These are phyloP conservation scores for Plasmodium vivax DNA, from an alignment of 169 alveolate species.

Conservation along the genomic window DNA sequence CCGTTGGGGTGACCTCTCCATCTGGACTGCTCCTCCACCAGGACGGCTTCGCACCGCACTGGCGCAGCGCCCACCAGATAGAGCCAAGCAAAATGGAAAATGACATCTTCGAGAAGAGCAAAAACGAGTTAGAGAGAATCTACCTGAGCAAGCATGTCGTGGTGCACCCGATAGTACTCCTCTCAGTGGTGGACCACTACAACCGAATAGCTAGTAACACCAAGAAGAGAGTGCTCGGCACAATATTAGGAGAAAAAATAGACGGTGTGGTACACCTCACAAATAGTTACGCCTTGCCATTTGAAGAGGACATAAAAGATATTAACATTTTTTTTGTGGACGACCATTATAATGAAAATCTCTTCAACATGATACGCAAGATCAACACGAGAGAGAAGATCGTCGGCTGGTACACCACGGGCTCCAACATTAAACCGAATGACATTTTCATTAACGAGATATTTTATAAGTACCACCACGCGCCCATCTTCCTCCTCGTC, in stretches of 20 bases:
- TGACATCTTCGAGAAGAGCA: slow-evolving; percentile 75
- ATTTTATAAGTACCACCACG: slow-evolving; percentile 93
- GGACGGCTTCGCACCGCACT: too few relatives aligned
- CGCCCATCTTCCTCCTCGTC: slow-evolving; percentile 95
- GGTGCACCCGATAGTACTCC: slow-evolving; percentile 96
- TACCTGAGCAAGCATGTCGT: slow-evolving; percentile 84
- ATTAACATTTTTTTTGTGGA: slow-evolving; percentile 98
- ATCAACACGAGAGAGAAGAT: slow-evolving; percentile 96
- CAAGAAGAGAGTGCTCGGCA: slow-evolving; percentile 98
- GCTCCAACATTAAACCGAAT: slow-evolving; percentile 96
- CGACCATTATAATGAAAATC: slow-evolving; percentile 96
- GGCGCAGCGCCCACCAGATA: background rate
- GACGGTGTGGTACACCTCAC: slow-evolving; percentile 94
- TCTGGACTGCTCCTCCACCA: background rate
- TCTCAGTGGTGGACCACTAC: slow-evolving; percentile 99
- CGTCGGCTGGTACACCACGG: slow-evolving; percentile 99
- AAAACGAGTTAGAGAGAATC: slow-evolving; percentile 73
- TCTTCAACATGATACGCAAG: slow-evolving; percentile 97
- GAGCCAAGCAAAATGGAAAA: slow-evolving; percentile 26
- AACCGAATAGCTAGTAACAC: slow-evolving; percentile 97
- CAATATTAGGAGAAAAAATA: slow-evolving; percentile 95
- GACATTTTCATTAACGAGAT: slow-evolving; percentile 98
- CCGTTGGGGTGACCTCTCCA: background rate
- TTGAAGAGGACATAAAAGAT: slow-evolving; percentile 99
- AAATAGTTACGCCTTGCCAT: slow-evolving; percentile 99